Evolutionary conservation across 192 early-diverging fungal genomes (phyloP).

Genomic region (Gigaspora rosea): DNA sequence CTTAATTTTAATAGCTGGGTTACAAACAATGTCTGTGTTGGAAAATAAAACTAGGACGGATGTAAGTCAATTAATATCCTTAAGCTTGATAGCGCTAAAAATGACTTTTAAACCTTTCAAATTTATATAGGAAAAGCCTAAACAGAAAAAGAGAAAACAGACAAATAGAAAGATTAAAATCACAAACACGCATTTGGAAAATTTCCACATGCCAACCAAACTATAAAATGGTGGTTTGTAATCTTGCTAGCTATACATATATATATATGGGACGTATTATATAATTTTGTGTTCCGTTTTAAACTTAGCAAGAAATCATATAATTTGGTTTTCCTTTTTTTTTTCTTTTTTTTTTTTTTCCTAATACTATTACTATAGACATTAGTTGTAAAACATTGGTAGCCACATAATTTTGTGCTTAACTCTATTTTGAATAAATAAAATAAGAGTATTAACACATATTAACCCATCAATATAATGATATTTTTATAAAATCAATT

Average conservation of each 20-base stretch:
- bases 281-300: neutral
- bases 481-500: too few species aligned
- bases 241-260: neutral
- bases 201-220: slow-evolving; percentile 52
- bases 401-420: too few species aligned
- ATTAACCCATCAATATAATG: too few species aligned
- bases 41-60: slow-evolving; percentile 61
- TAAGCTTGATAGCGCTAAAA: too few species aligned
- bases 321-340: too few species aligned
- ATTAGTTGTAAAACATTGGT: too few species aligned
- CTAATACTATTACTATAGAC: too few species aligned
- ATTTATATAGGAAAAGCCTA: slow-evolving; percentile 46
- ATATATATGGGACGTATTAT: neutral
- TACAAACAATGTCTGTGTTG: slow-evolving; percentile 73
- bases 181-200: slow-evolving; percentile 77
- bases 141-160: slow-evolving; percentile 60
- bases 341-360: too few species aligned
- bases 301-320: too few species aligned
- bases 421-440: too few species aligned
- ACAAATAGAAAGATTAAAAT: slow-evolving; percentile 71
- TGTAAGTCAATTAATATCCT: slow-evolving; percentile 20
- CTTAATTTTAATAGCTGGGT: slow-evolving; percentile 49
- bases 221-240: neutral
- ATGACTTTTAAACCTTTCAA: too few species aligned
- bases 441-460: too few species aligned